phyloP scores from a whole-genome alignment of 2,329 filamentous ascomycete species.

The Penicillium sp. region DNA sequence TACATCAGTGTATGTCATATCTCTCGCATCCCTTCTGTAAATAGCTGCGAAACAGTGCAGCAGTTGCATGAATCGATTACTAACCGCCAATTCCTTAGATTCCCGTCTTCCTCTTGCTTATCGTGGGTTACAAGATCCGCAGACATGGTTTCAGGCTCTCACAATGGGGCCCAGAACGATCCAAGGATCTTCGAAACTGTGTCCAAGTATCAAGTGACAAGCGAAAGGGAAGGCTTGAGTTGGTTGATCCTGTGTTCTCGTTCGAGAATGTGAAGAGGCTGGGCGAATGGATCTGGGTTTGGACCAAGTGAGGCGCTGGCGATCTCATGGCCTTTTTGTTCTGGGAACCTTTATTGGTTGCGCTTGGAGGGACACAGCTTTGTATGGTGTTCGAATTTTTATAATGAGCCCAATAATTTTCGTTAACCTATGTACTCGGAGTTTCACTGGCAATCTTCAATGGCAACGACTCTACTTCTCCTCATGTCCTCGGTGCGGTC shows the following conservation, averaged over 20 bases:
- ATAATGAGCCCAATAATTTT: too few relatives aligned
- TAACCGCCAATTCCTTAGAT: background rate
- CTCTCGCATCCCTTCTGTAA: background rate
- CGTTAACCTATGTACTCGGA: too few relatives aligned
- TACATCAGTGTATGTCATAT: background rate
- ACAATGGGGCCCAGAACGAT: background rate
- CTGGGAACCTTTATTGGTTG: background rate
- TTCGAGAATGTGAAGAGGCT: background rate
- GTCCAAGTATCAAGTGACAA: background rate
- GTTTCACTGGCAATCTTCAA: too few relatives aligned
- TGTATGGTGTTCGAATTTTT: too few relatives aligned
- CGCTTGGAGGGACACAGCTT: too few relatives aligned
- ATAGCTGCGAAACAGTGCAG: background rate
- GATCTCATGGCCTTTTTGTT: background rate
- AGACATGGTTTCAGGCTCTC: background rate
- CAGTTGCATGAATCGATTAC: background rate
- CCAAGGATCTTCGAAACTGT: background rate
- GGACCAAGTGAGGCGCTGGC: background rate
- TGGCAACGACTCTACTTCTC: too few relatives aligned
- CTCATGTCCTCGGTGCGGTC: too few relatives aligned
- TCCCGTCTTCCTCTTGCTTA: background rate
- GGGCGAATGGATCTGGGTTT: background rate
- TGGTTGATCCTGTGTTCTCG: background rate
- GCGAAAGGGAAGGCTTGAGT: background rate
- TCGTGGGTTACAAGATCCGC: background rate